These are phyloP conservation scores for Cryptosporidium sp. DNA, from an alignment of 169 alveolate genomes.

Conservation along the genomic window DNA sequence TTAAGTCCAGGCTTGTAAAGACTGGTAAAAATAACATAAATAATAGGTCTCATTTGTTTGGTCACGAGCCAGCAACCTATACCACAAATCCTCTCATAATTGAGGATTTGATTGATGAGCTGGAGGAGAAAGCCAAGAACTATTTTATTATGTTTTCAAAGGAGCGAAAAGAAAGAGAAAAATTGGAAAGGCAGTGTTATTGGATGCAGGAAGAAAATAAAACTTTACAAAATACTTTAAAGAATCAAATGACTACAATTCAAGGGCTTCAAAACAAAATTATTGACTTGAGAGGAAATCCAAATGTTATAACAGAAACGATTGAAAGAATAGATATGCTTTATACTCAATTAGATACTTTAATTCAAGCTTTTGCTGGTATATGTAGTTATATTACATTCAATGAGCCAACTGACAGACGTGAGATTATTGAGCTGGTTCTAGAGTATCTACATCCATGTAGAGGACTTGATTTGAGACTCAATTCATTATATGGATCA, in stretches of 20 bases:
- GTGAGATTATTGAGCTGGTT: conserved; percentile 81
- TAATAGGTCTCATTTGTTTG: conserved; percentile 45
- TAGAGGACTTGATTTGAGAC: conserved; percentile 86
- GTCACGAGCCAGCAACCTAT: conserved; percentile 57
- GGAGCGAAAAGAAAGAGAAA: conserved; percentile 85
- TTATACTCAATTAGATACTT: conserved; percentile 87
- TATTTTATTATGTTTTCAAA: conserved; percentile 83
- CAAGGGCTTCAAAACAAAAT: conserved; percentile 83
- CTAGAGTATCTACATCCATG: conserved; percentile 88
- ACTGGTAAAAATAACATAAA: conserved; percentile 1
- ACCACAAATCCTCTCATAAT: conserved; percentile 77
- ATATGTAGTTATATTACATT: conserved; percentile 86
- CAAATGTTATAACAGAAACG: conserved; percentile 84
- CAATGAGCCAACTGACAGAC: conserved; percentile 78
- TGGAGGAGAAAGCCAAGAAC: conserved; percentile 85
- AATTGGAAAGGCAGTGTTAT: conserved; percentile 83
- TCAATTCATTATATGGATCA: conserved; percentile 86
- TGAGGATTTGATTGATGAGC: conserved; percentile 85
- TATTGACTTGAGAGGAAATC: conserved; percentile 84
- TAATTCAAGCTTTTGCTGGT: conserved; percentile 90
- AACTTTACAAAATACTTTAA: conserved; percentile 80
- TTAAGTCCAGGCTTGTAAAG: conserved; percentile 1
- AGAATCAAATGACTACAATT: conserved; percentile 78
- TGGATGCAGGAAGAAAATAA: conserved; percentile 84
- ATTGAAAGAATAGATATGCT: conserved; percentile 86